These are phyloP conservation scores for Clohesyomyces aquaticus DNA, from an alignment of 495 filamentous ascomycete genomes.

Conservation along the genomic window DNA sequence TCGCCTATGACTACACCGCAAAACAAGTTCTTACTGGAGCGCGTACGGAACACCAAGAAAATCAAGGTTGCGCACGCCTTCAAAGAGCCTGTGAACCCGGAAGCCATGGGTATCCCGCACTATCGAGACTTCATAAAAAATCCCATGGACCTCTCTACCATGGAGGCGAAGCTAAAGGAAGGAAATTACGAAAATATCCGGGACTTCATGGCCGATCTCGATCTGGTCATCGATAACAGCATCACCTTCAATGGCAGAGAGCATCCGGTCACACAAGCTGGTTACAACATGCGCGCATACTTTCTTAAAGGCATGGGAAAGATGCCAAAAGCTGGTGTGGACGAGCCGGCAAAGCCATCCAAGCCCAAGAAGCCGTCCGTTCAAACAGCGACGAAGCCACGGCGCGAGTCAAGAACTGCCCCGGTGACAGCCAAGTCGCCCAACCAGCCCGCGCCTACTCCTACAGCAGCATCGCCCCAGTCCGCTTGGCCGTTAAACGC, in stretches of 20 bases:
- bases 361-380: constrained; percentile 58
- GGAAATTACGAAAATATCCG: constrained; percentile 65
- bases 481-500: constrained; percentile 81
- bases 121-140: constrained; percentile 73
- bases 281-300: constrained; percentile 60
- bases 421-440: constrained; percentile 42
- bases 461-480: constrained; percentile 50
- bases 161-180: constrained; percentile 78
- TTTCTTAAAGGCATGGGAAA: constrained; percentile 64
- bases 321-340: constrained; percentile 51
- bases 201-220: constrained; percentile 70
- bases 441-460: constrained; percentile 54
- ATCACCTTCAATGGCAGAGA: constrained; percentile 77
- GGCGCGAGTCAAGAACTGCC: constrained; percentile 33
- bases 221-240: constrained; percentile 75
- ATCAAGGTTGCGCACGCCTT: constrained; percentile 76
- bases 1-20: constrained; percentile 58
- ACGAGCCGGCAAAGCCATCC: constrained; percentile 61
- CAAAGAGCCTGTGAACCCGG: constrained; percentile 70
- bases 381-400: constrained; percentile 39
- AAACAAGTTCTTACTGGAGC: constrained; percentile 58
- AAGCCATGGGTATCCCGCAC: constrained; percentile 67
- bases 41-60: constrained; percentile 76
- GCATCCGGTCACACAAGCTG: constrained; percentile 70
- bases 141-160: constrained; percentile 80